Conservation (phyloP, 169 alveolate genomes). For the Cryptosporidium baileyi region DNA sequence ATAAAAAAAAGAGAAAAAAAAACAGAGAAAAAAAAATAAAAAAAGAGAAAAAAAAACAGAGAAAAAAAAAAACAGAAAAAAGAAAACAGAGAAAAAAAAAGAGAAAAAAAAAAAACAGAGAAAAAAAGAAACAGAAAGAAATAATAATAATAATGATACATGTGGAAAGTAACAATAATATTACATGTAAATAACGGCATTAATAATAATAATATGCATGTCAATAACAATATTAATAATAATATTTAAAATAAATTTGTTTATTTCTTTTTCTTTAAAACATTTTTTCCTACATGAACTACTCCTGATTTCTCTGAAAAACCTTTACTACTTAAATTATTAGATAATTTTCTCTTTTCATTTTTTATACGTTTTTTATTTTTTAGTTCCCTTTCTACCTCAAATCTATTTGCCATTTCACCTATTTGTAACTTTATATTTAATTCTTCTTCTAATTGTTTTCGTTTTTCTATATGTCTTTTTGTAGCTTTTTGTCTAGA, state of each 20-base stretch:
- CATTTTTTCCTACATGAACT: conserved; percentile 40
- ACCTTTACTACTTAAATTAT: conserved; percentile 48
- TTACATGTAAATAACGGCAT: too few species aligned
- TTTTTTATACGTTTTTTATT: background rate
- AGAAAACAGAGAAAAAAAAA: too few species aligned
- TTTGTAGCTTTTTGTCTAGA: conserved; percentile 61
- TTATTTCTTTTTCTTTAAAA: background rate
- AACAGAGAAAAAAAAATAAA: too few species aligned
- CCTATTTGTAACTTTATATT: conserved; percentile 23
- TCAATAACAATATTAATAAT: too few species aligned
- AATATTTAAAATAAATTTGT: too few species aligned
- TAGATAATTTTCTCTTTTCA: conserved; percentile 19
- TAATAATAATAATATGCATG: too few species aligned
- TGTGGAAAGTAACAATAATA: too few species aligned
- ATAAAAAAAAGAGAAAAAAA: background rate
- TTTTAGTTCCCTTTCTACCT: conserved; percentile 20
- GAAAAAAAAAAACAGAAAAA: too few species aligned
- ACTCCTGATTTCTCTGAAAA: conserved; percentile 52
- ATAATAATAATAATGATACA: too few species aligned
- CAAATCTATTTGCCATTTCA: conserved; percentile 33
- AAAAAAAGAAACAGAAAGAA: too few species aligned
- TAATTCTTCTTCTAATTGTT: conserved; percentile 22
- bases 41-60: too few species aligned
- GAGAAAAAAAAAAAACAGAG: too few species aligned
- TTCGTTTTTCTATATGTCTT: conserved; percentile 53